Evolutionary conservation across 192 early-diverging fungal species (phyloP).

Genomic region (Entophlyctis helioformis): DNA sequence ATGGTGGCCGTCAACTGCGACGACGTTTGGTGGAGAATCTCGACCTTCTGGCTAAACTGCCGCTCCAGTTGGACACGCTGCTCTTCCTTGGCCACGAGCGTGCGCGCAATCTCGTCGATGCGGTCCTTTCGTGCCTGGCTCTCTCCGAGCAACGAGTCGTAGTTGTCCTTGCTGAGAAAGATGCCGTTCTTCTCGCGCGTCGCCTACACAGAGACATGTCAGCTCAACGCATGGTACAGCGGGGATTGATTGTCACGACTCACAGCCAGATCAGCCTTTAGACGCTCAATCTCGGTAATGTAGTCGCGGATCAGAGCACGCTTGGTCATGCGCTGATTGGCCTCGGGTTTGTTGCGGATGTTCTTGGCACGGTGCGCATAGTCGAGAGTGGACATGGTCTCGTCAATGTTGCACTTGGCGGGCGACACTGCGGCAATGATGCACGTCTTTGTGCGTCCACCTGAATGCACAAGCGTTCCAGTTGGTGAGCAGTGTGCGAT

Average conservation of each 20-base stretch:
- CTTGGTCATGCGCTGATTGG: slow-evolving; percentile 66
- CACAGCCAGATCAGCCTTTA: slow-evolving; percentile 64
- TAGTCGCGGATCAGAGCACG: slow-evolving; percentile 74
- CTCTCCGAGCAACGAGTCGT: slow-evolving; percentile 38
- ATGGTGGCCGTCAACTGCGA: slow-evolving; percentile 12
- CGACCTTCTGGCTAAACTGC: slow-evolving; percentile 17
- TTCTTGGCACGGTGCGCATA: slow-evolving; percentile 57
- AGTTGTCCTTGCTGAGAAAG: slow-evolving; percentile 40
- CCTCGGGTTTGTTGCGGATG: slow-evolving; percentile 42
- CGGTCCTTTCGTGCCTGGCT: slow-evolving; percentile 30
- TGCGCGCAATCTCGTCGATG: slow-evolving; percentile 23
- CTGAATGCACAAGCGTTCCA: too few relatives aligned
- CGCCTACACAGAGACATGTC: slow-evolving; percentile 19
- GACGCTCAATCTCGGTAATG: slow-evolving; percentile 62
- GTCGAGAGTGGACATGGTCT: slow-evolving; percentile 88
- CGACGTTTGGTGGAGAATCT: slow-evolving; percentile 16
- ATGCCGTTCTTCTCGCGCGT: slow-evolving; percentile 77
- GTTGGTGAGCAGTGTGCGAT: too few relatives aligned
- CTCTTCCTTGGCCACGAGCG: slow-evolving; percentile 20
- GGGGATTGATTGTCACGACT: slow-evolving; percentile 6
- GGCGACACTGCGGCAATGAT: slow-evolving; percentile 88
- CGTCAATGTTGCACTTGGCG: slow-evolving; percentile 64
- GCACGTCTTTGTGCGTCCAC: slow-evolving; percentile 82
- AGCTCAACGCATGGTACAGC: not conserved
- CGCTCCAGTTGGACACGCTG: slow-evolving; percentile 13